Evolutionary conservation across 129 eudicot genomes (phyloP), one percentile per base, ranked within the genome.

Genomic region (Erigeron canadensis): DNA sequence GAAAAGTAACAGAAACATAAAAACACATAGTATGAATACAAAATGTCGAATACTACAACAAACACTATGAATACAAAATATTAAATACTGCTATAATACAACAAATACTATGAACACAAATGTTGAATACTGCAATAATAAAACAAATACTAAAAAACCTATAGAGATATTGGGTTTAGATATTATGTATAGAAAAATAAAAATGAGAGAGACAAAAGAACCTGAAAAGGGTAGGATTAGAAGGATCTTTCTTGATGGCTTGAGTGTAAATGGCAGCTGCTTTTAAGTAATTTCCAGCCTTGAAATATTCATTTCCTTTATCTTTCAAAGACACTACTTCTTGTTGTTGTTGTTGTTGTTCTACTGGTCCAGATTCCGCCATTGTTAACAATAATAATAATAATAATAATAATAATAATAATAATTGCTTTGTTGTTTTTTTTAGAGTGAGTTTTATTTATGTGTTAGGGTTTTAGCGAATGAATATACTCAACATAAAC

Each of bases 211-310:
- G 38, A 60, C 6, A 65, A 22, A n/a, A 13, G 3, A 42, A 91
- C 97, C 98, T 93, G 84, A 80, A 87, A 58, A 93, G 96, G 37
- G 96, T 82, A 39, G 90, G 84, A 70, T 93, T 93, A 19, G 83
- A 73, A 21, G 98, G 98, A 78, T 93, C 98, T 69, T 84, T 75
- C 86, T 93, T 93, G 76, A 93, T 93, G 77, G 98, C 96, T 69
- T 89, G 98, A 76, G 98, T 93, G 82, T 93, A 93, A 18, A 93
- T 66, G 71, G 98, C 98, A 80, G 98, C 98, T 22, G 98, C 98
- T 83, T 93, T 93, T 43, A 93, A 85, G 62, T 84, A 93, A 70
- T 89, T 93, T 10, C 98, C 96, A 12, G 95, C 84, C 87, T 93
- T 93, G 83, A 89, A 93, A 72, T 87, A 87, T 22, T 79, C 86